Base-by-base conservation (phyloP, 2,329 filamentous ascomycete species). In the Aureobasidium uvarum region DNA sequence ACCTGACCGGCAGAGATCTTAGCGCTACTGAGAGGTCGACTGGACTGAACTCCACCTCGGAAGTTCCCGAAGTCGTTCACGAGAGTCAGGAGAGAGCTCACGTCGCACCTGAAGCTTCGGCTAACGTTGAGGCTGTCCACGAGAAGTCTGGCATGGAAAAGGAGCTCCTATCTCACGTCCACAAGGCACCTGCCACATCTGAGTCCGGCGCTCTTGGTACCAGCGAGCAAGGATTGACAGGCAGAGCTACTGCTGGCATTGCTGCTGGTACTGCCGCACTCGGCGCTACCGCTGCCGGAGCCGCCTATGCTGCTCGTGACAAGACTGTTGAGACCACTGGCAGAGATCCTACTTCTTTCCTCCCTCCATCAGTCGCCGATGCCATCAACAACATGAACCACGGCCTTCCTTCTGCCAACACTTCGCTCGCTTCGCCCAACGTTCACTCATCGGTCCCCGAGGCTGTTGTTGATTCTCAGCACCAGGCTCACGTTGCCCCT, bases 401-500 rank as follows among this genome's bases (percentile, higher is more conserved):
- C 1, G 45, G 64, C 43, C 58, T 62, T 33, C 62, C 66, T 43
- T 65, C 67, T 25, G 56, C 64, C 18, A 62, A 58, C 43, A 58
- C 72, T 43, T 72, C 72, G 31, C 71, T 73, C 31, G 71, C 72
- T 20, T 71, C 73, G 10, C 65, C 72, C 39, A 66, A 70, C 36
- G 60, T 70, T 25, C 25, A 39, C 25, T 72, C 74, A 0, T 73
- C 74, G 10, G 84, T 85, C 18, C 87, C 88, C 33, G 83, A 85
- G 68, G 77, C 89, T 48, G 89, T 92, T 62, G 87, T 85, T 73
- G 85, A 91, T 72, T 91, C 88, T 77, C 89, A 92, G 73, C 81
- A 86, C 70, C 84, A 87, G 74, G 88, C 89, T 23, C 77, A 84
- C 63, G 80, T 81, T 50, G 78, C 81, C 6, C 85, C 72, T 14